These are phyloP conservation scores for Herpotrichia juniperi DNA, from an alignment of 2,329 filamentous ascomycete genomes.

Conservation along the genomic window DNA sequence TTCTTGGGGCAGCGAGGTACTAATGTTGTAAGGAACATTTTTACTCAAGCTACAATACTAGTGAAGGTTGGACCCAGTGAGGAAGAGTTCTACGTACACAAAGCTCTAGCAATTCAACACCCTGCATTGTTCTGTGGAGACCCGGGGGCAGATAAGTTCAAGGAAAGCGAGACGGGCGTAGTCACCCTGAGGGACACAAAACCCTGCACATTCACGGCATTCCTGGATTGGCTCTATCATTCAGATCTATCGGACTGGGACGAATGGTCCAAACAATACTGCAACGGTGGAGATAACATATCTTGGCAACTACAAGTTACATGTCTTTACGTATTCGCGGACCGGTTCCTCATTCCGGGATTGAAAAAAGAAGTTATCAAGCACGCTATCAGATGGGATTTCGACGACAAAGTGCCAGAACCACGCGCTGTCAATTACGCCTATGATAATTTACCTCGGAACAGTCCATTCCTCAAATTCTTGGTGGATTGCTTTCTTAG, in stretches of 20 bases:
- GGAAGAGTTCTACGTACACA: constrained; percentile 3
- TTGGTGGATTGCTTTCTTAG: constrained; percentile 22
- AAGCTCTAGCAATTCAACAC: not conserved
- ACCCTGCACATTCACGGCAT: not conserved
- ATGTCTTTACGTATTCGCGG: constrained; percentile 2
- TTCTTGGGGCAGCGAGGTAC: not conserved
- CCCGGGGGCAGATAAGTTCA: not conserved
- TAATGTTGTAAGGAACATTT: not conserved
- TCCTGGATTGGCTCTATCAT: constrained; percentile 1
- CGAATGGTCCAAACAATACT: not conserved
- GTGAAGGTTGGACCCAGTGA: constrained; percentile 1
- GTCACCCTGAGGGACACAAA: not conserved
- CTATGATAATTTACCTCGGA: constrained; percentile 9
- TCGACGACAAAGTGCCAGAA: not conserved
- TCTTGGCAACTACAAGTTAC: not conserved
- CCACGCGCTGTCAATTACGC: constrained; percentile 12
- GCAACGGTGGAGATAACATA: not conserved
- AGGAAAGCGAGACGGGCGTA: not conserved
- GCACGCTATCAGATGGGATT: not conserved
- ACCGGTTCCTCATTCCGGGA: not conserved
- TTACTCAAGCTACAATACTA: not conserved
- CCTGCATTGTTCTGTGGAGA: constrained; percentile 1
- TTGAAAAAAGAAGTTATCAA: not conserved
- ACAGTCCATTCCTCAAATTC: constrained; percentile 7
- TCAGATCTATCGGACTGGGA: not conserved